These are phyloP conservation scores for Magnaporthiopsis incrustans DNA, from an alignment of 2,329 filamentous ascomycete species.

Conservation along the genomic window DNA sequence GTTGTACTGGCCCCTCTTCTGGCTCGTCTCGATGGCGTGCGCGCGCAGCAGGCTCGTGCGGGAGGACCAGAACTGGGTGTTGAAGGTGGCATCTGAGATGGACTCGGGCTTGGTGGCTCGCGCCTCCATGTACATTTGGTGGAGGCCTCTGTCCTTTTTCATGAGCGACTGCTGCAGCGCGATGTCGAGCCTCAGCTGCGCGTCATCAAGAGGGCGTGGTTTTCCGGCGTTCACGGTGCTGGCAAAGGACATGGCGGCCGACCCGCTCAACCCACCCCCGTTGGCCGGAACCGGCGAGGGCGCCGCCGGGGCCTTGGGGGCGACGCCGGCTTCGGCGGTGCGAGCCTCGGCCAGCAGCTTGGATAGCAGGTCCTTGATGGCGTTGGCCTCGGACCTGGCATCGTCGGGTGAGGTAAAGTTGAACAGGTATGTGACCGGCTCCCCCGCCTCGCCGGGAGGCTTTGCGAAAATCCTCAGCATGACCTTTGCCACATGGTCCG, in stretches of 20 bases:
- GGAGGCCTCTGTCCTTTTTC: slow-evolving; percentile 66
- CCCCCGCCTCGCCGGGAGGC: slow-evolving; percentile 40
- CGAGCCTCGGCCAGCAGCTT: slow-evolving; percentile 66
- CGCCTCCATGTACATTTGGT: slow-evolving; percentile 82
- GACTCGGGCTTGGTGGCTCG: slow-evolving; percentile 75
- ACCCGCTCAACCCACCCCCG: slow-evolving; percentile 30
- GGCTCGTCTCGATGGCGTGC: slow-evolving; percentile 80
- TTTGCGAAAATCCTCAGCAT: slow-evolving; percentile 90
- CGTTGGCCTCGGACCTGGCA: slow-evolving; percentile 76
- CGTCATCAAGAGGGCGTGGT: slow-evolving; percentile 72
- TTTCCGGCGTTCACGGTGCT: slow-evolving; percentile 54
- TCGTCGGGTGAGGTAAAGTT: slow-evolving; percentile 73
- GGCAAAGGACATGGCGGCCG: slow-evolving; percentile 70
- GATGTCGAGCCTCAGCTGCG: slow-evolving; percentile 66
- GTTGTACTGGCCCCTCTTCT: slow-evolving; percentile 86
- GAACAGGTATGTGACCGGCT: slow-evolving; percentile 71
- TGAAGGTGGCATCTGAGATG: slow-evolving; percentile 73
- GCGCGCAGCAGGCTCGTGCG: slow-evolving; percentile 78
- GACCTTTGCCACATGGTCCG: slow-evolving; percentile 77
- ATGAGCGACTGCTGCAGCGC: slow-evolving; percentile 83
- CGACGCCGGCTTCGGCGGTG: slow-evolving; percentile 40
- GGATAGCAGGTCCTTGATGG: slow-evolving; percentile 74
- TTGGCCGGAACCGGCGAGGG: slow-evolving; percentile 19
- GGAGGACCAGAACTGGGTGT: slow-evolving; percentile 90
- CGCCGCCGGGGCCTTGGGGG: slow-evolving; percentile 32